phyloP scores from a whole-genome alignment of 148 eudicot species.

The Silene uniflora region DNA sequence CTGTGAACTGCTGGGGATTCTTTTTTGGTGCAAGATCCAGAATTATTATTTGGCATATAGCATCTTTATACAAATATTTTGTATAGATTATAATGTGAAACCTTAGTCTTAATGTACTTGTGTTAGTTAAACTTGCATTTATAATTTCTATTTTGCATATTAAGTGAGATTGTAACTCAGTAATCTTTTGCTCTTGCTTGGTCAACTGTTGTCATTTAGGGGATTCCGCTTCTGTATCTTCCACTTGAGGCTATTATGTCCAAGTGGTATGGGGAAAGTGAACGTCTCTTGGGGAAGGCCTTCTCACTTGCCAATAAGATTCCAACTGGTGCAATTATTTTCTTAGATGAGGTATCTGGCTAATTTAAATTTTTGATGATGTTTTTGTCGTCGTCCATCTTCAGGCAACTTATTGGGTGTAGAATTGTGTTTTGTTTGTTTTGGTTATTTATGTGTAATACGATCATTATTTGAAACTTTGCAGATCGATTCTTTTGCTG shows the following conservation, averaged over 20 bases:
- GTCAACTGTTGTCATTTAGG: slow-evolving; percentile 34
- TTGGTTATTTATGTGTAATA: background rate
- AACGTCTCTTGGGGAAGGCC: slow-evolving; percentile 80
- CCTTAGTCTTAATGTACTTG: background rate
- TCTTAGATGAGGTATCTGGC: slow-evolving; percentile 80
- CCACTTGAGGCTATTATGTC: slow-evolving; percentile 90
- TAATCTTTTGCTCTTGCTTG: background rate
- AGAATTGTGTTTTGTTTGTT: background rate
- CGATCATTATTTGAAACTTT: background rate
- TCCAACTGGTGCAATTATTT: slow-evolving; percentile 78
- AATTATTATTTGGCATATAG: too few relatives aligned
- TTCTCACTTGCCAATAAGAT: slow-evolving; percentile 91
- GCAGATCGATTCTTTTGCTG: slow-evolving; percentile 96
- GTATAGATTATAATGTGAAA: too few relatives aligned
- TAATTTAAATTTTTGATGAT: background rate
- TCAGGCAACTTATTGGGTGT: background rate
- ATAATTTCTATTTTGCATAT: background rate
- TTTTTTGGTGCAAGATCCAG: too few relatives aligned
- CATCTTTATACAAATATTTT: too few relatives aligned
- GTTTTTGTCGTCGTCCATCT: too few relatives aligned
- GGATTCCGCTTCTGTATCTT: slow-evolving; percentile 80
- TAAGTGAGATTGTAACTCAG: background rate
- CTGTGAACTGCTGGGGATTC: too few relatives aligned
- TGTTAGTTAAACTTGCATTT: background rate
- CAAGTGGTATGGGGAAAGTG: slow-evolving; percentile 94